Base-by-base conservation (phyloP, 2,329 filamentous ascomycete species). In the Chaetomium strumarium region DNA sequence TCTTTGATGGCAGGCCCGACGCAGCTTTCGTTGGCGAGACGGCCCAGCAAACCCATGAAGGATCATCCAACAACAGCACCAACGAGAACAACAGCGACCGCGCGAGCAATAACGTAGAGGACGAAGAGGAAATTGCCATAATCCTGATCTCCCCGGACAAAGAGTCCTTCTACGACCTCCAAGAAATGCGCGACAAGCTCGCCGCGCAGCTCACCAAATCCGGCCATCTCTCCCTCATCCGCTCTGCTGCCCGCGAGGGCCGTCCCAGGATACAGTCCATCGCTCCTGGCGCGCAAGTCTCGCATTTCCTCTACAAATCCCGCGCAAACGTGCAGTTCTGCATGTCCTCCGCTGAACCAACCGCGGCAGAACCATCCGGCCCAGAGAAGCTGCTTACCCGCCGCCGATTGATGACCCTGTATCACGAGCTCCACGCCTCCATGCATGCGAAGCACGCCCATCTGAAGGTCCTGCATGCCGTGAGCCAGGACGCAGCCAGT, bases 301-400 rank as follows among this genome's bases (percentile, higher is more conserved):
- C 86, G 60, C 93, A 99, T 73, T 99, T 97, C 65, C 72, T 99
- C 16, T 99, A 96, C 77, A 99, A 97, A 70, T 96, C 89, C 14
- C 82, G 89, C 55, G 84, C 86, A 17, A 96, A 99, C 62, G 93
- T 99, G 29, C 95, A 99, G 67, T 99, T 96, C 69, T 86, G 83
- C 60, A 96, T 95, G 89, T 87, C 91, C 1, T 84, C 88, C 0
- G 86, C 90, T 55, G 76, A 82, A 10, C 85, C 52, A 31, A 6
- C 48, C 17, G 3, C 45, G 14, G 2, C 37, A 7, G 1, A 24
- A 16, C n/a, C 6, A 1, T 45, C 40, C 13, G 37, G 29, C 30
- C 16, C 48, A 7, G 69, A 67, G 20, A 74, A 65, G 2, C 66
- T 80, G 4, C 72, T 88, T 43, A 76, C 82, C 39, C 78, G 81